Base-by-base conservation (phyloP, 192 early-diverging fungal species). In the Podila horticola region DNA sequence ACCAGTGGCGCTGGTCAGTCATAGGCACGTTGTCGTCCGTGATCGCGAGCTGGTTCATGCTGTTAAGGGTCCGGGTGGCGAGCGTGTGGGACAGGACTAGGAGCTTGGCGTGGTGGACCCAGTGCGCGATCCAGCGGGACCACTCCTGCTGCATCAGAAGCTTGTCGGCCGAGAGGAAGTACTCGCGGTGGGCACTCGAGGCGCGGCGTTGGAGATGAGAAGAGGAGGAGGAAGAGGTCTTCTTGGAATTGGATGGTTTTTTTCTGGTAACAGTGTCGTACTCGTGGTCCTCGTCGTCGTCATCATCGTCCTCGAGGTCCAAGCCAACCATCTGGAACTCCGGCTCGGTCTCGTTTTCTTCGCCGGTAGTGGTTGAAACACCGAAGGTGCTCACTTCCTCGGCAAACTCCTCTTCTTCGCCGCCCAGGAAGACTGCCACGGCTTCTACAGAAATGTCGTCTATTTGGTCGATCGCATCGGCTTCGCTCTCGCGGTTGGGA, bases 101-200 rank as follows among this genome's bases (percentile, higher is more conserved):
- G 30, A 75, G 31, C 26, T 75, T 75, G 30, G 74, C 52, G 62
- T 69, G 74, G 29, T 75, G 74, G 1, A 67, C 65, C 72, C 72
- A 74, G 17, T 67, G 72, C 5, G 72, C 72, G 55, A 75, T 67
- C 74, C 67, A 69, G 38, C 74, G 74, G n/a, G 74, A 75, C 67
- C 67, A 75, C 64, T 75, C 74, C 24, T 75, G 66, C 2, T 50
- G 66, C 74, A 75, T 75, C 0, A 75, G 67, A 3, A 63, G 28
- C 29, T 75, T 75, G 45, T 75, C 74, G 5, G 74, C 74, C 0
- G 74, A 62, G 55, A 75, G 67, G 17, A 65, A 69, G 30, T 36
- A 62, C 30, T 69, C 66, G 10, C 28, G 20, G 13, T 3, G 41
- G 41, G 41, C 10, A 45, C 41, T 2, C 2, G 41, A 2, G 11